Base-by-base conservation (phyloP, 2,329 filamentous ascomycete genomes). In the Cordyceps tenuipes region DNA sequence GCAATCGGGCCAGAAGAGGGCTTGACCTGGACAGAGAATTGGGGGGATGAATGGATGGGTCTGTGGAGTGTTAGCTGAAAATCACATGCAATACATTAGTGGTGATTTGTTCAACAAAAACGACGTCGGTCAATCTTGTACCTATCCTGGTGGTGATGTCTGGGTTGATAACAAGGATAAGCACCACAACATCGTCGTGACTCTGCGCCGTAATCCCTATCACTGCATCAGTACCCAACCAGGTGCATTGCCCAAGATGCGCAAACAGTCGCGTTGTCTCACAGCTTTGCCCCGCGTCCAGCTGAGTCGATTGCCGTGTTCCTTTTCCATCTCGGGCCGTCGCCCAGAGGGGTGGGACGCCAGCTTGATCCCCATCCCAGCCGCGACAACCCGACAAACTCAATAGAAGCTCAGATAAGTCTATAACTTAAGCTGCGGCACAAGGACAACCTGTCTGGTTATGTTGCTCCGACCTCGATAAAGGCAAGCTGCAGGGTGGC, bases 81-180 rank as follows among this genome's bases (percentile, higher is more conserved):
- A 58, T 58, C 56, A 58, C 56, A 58, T 58, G 56, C 56, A 58
- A 57, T 43, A 3, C 10, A 23, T 4, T 5, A 34, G 46, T 46
- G 36, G 31, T 50, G 56, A 58, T 39, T 58, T 58, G 56, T 58
- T 58, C 56, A 58, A 58, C 56, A 58, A 58, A 57, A 57, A 58
- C 31, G 9, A 47, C 2, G 44, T 19, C 8, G 10, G n/a, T 21
- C 19, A 46, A 46, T 46, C 21, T 21, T 17, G 9, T 15, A 31
- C 17, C 6, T 49, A 23, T 19, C n/a, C 31, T 50, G 47, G 47
- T 50, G 47, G 47, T 34, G 44, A 39, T 48, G 21, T 10, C 43
- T 54, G 51, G 26, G 52, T 34, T 31, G 31, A 31, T 12, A 15
- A 41, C 54, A 29, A 57, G 54, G 54, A 57, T 57, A 19, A 9